Base-by-base conservation (phyloP, 345 rosid species). In the Eucalyptus dawsonii region DNA sequence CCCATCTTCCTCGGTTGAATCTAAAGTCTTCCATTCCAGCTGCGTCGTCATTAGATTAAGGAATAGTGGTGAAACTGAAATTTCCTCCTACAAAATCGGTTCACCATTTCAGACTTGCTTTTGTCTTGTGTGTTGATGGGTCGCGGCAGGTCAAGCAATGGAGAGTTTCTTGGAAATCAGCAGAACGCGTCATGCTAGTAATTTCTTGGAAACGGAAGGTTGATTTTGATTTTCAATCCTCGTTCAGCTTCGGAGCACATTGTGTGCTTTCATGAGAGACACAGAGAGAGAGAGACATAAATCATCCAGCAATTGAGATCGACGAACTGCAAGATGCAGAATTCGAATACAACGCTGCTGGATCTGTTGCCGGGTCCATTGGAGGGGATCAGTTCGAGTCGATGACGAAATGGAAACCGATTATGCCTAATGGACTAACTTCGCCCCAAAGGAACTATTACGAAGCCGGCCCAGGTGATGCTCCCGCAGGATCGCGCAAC, bases 221-320 rank as follows among this genome's bases (percentile, higher is more conserved):
- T 12, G 14, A 49, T 49, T 49, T 49, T 49, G 50, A 49, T 12
- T 12, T 10, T 11, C 4, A 62, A 62, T 62, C 29, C 17, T 62
- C 34, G 29, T 62, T 62, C 72, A 29, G 72, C 34, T 62, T 62
- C 72, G 72, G 34, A 37, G 89, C 85, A 89, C 88, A 72, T 90
- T 81, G 47, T 91, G 93, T 76, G 92, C 69, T 89, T 95, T 87
- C 56, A 88, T 88, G 37, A 5, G 37, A 42, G 31, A 58, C 50
- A n/a, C n/a, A n/a, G n/a, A n/a, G n/a, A n/a, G n/a, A 42, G 85
- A 14, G 25, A 21, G 50, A 22, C 31, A 69, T 69, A 85, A 22
- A 88, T 44, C 62, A 69, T 54, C 37, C 65, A 24, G 89, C 86
- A 29, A 88, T 29, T 47, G 89, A 34, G n/a, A 50, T 72, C 19